Base-by-base conservation (phyloP, 257 asterid species). In the Solanum pinnatisectum region DNA sequence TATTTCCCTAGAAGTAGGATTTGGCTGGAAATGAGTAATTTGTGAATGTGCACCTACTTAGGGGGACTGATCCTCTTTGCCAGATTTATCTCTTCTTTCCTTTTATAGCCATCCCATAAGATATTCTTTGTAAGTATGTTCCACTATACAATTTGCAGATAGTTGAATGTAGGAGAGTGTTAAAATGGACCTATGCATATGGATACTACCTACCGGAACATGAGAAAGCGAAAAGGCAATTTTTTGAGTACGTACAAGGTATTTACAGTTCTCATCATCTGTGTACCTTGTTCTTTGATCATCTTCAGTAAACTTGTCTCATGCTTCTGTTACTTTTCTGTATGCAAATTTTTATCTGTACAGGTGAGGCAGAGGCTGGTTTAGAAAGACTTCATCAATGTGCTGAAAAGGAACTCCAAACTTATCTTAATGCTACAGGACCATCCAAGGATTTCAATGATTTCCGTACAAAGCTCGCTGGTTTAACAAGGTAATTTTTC, bases 361-460 rank as follows among this genome's bases (percentile, higher is more conserved):
- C 89, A 97, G 99, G 99, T 83, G 99, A 97, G 90, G 99, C 99
- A 5, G 99, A 97, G 92, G 96, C 99, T 33, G 99, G 99, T 88
- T 92, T 97, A 89, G 99, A 96, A 95, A 94, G 99, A 94, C 98
- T 97, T 88, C 99, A 97, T 92, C 99, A 95, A 84, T 97, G 99
- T 95, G 99, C 98, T 42, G 99, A 97, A 91, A 97, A 97, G 88
- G 99, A 96, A 92, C 92, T 97, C 44, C 93, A 88, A 91, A 91
- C 46, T 87, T 94, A 91, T 91, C 91, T 97, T 87, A 87, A 87
- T 84, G 88, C 95, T 22, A 96, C 94, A 9, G 94, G 93, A 25
- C 95, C 95, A 37, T 93, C 98, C 84, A 92, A 92, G 87, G 98
- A 94, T 85, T 97, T 97, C 89, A 93, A 96, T 79, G 98, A 96